These are phyloP conservation scores for Drechslerella coelobrocha DNA, from an alignment of 2,329 filamentous ascomycete species.

Conservation along the genomic window DNA sequence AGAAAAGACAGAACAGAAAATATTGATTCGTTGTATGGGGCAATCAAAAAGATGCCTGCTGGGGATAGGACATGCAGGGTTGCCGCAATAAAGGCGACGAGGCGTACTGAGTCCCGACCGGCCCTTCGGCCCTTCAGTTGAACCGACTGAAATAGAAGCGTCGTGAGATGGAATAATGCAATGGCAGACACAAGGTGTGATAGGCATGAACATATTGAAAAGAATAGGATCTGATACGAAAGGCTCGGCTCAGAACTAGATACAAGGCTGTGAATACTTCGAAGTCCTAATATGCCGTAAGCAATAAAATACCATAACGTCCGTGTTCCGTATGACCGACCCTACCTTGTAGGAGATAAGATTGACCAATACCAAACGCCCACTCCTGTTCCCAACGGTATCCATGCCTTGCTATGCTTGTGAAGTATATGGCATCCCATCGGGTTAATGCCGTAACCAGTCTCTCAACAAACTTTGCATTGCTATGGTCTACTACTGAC, in stretches of 20 bases:
- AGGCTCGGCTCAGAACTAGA: slow-evolving; percentile 19
- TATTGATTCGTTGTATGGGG: slow-evolving; percentile 80
- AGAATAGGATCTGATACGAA: slow-evolving; percentile 61
- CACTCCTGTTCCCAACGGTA: slow-evolving; percentile 82
- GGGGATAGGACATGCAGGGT: slow-evolving; percentile 82
- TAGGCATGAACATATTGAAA: slow-evolving; percentile 72
- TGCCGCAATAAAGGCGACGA: slow-evolving; percentile 72
- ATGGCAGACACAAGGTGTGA: slow-evolving; percentile 79
- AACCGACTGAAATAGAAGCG: slow-evolving; percentile 62
- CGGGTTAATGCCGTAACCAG: slow-evolving; percentile 69
- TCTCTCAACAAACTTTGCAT: slow-evolving; percentile 52
- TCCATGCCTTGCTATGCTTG: slow-evolving; percentile 68
- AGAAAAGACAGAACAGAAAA: slow-evolving; percentile 79
- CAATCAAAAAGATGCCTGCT: slow-evolving; percentile 85
- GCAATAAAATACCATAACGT: background rate
- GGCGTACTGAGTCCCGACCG: slow-evolving; percentile 53
- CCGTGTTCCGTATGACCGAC: background rate
- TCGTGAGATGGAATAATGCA: slow-evolving; percentile 72
- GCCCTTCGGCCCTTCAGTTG: slow-evolving; percentile 10
- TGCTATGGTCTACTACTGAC: background rate
- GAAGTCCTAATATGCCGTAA: slow-evolving; percentile 21
- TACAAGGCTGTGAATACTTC: slow-evolving; percentile 16
- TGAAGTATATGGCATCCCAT: slow-evolving; percentile 84
- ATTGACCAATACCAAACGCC: slow-evolving; percentile 61
- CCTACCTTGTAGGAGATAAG: slow-evolving; percentile 37